Evolutionary conservation across 768 basidiomycete species (phyloP), one percentile per base, ranked within the genome.

Genomic region (Pisolithus orientalis): DNA sequence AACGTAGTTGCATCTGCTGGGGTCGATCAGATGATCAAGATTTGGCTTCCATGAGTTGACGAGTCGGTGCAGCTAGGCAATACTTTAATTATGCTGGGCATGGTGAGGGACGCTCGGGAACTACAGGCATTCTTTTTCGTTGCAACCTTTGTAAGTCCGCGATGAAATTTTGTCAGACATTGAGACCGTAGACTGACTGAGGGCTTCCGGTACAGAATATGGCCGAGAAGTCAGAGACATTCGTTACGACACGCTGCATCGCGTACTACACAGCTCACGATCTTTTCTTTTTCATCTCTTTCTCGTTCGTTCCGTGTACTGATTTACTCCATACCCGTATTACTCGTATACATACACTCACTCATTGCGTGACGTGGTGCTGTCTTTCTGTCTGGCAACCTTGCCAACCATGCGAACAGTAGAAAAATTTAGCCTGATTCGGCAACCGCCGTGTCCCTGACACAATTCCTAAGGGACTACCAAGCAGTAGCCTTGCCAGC

Each of bases 1-100:
- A 86, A 85, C 57, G 84, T 85, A 25, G 75, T 85, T 46, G 83
- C 84, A 42, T 80, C 85, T 34, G 83, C 83, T 34, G 82, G 83
- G 47, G 79, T 84, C 34, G 84, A 86, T 65, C 82, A 84, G 65
- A 77, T 77, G 47, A 72, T 83, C 62, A 83, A 82, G 70, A 79
- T 83, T 52, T 83, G 82, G 80, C 66, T 79, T 58, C 82, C 80
- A 67, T 80, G 66, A 43, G 42, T 76, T 50, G 49, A 39, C 6
- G 39, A 47, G 39, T 34, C 39, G 16, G 47, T 13, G 38, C 17
- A 39, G 25, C 21, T 57, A 24, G 11, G 9, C 6, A 32, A 25
- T 34, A 34, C 34, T 25, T 37, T 43, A 38, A 29, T 29, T 29
- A 52, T 40, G 49, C 52, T 39, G 38, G 55, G 44, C 46, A 25